Conservation (phyloP, 2,329 filamentous ascomycete species). For the Neopestalotiopsis sp. region DNA sequence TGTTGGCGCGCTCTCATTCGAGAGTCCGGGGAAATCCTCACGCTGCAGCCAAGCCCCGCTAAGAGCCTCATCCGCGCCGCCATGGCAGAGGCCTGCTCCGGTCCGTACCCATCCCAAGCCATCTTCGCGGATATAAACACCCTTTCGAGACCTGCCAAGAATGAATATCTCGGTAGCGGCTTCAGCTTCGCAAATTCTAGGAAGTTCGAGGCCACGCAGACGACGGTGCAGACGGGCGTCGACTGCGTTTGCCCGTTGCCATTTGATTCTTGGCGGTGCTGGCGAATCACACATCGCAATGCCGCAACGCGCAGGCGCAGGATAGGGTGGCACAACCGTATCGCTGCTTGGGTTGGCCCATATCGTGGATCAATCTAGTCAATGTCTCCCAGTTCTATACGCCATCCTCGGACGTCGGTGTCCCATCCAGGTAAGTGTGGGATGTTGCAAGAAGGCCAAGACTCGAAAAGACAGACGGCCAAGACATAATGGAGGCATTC, state of each 20-base stretch:
- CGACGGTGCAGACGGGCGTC: not conserved
- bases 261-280: not conserved
- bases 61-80: constrained; percentile 17
- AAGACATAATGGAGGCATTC: constrained; percentile 1
- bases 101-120: not conserved
- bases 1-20: constrained; percentile 15
- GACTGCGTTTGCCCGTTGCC: constrained; percentile 6
- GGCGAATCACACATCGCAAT: constrained; percentile 5
- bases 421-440: constrained; percentile 12
- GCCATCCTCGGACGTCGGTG: constrained; percentile 13
- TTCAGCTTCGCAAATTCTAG: constrained; percentile 12
- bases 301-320: constrained; percentile 8
- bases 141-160: constrained; percentile 16
- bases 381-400: constrained; percentile 6
- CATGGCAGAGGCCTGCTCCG: not conserved
- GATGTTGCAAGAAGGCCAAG: not conserved
- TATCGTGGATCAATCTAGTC: not conserved
- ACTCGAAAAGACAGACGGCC: not conserved
- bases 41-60: constrained; percentile 13
- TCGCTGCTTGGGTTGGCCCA: not conserved
- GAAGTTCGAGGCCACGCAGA: constrained; percentile 9
- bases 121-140: constrained; percentile 6
- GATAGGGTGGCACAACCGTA: constrained; percentile 7
- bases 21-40: constrained; percentile 10
- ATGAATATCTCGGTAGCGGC: constrained; percentile 15